Base-by-base conservation (phyloP, 768 basidiomycete species). In the Gautieria morchelliformis region DNA sequence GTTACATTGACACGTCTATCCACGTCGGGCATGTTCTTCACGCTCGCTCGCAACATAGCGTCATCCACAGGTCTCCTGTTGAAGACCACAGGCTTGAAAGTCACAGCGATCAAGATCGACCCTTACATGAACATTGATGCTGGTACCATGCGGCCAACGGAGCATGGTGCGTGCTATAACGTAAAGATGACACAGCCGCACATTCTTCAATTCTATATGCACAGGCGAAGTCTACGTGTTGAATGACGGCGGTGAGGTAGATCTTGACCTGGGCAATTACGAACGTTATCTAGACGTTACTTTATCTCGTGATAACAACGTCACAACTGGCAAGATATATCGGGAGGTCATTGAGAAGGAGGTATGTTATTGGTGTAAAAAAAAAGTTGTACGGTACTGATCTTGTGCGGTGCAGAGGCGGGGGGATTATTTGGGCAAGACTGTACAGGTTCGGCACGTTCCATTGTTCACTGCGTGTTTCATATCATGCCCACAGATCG, bases 41-140 rank as follows among this genome's bases (percentile, higher is more conserved):
- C 20, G 41, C 8, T 45, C 45, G 15, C 35, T 40, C 15, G 35
- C 39, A 17, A 44, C 15, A 44, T 68, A 97, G 95, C 95, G 62
- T 98, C 95, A 27, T 97, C 94, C 51, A 97, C 95, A 5, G 95
- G 95, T 59, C 76, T 98, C 52, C 80, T 98, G 52, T 78, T 99
- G 68, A 97, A 97, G 74, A 97, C 91, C 45, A 84, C 87, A 39
- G 95, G 95, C 48, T 78, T 96, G 60, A 96, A 93, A 74, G 95
- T 97, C 64, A 99, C 95, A 8, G 90, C 95, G 11, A 97, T 99
- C 78, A 99, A 99, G 75, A 98, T 99, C 66, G 95, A 99, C 69
- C 95, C 95, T 14, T 99, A 99, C 65, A 98, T 99, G 95, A 99
- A 99, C 74, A 97, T 99, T 65, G 95, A 99, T 78, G 95, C 95